Evolutionary conservation across 345 rosid genomes (phyloP), one percentile per base, ranked within the genome.

Genomic region (Rubroshorea leprosula): DNA sequence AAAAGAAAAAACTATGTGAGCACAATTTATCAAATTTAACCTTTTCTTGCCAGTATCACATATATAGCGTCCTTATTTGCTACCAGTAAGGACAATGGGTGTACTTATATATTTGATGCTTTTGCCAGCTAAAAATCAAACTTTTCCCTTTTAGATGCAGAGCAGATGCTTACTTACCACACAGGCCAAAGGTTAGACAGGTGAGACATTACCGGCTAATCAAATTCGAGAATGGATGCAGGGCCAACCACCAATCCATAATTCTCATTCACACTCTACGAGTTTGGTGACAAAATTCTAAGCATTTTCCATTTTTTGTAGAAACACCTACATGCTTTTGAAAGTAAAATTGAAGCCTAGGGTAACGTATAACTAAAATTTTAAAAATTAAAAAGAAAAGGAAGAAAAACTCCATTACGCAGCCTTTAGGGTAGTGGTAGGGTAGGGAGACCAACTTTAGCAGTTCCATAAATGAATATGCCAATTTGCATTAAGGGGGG

Each of bases 201-300:
- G 58, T 68, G 9, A 61, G 47, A 18, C 50, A 31, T 25, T 39
- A 39, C 48, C 46, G 35, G 23, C 41, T 58, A 57, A 57, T 47
- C 41, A 51, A 61, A 50, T 20, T 22, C 48, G 39, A 22, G 47
- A 55, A 43, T 6, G 11, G 24, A 7, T 25, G 31, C 54, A 61
- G 24, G 58, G 23, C 45, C 63, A 68, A 57, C 72, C 44, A 62
- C 63, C 63, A 12, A 23, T 22, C 22, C 5, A 21, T 10, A 25
- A 60, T 29, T 48, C 58, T 69, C 31, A 45, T 47, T 48, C 39
- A 29, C 13, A 65, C 26, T 22, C 39, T 17, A 23, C 31, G n/a
- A n/a, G n/a, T n/a, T 23, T 51, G 11, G 14, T 17, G 13, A 49
- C 7, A 20, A 49, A 12, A 14, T 20, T 10, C 52, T 7, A 21